A percentile compares a stretch with the other conserved stretches of the same genome.
Evolutionary conservation across 1,284 basidiomycete genomes (phyloP).

Genomic region (Rhizoctonia solani): DNA sequence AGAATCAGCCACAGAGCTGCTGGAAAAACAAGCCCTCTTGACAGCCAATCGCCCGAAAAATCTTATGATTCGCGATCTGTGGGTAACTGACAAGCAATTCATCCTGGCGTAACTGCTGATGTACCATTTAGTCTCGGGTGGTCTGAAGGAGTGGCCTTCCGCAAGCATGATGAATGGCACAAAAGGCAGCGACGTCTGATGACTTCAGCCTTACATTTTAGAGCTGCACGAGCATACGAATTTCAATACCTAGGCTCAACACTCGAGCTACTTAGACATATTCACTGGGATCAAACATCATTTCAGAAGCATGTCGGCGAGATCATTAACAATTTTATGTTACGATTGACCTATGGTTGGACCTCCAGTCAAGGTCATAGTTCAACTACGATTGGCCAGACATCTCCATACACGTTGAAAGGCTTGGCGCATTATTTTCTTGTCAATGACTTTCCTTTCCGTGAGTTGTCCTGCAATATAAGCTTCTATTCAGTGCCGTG

Average conservation of each 20-base stretch:
- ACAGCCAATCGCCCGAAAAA: constrained; percentile 4
- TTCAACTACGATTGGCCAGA: background rate
- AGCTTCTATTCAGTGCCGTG: background rate
- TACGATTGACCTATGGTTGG: constrained; percentile 15
- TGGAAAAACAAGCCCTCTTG: background rate
- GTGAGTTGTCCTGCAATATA: background rate
- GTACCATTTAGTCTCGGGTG: no score
- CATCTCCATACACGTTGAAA: background rate
- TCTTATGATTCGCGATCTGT: constrained; percentile 15
- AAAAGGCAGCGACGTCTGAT: constrained; percentile 3
- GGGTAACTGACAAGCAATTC: no score
- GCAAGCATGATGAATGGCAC: constrained; percentile 12
- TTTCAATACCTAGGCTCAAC: background rate
- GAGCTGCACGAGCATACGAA: constrained; percentile 1
- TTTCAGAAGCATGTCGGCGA: no score
- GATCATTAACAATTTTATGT: no score
- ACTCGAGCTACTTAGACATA: background rate
- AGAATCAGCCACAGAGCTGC: background rate
- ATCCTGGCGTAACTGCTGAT: no score
- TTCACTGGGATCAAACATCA: background rate
- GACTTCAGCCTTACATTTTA: constrained; percentile 7
- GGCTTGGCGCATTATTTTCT: constrained; percentile 9
- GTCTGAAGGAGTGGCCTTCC: background rate
- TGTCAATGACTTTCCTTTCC: constrained; percentile 24
- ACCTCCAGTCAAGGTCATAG: background rate